These are phyloP conservation scores for Apiospora kogelbergensis DNA, from an alignment of 2,329 filamentous ascomycete genomes.

Conservation along the genomic window DNA sequence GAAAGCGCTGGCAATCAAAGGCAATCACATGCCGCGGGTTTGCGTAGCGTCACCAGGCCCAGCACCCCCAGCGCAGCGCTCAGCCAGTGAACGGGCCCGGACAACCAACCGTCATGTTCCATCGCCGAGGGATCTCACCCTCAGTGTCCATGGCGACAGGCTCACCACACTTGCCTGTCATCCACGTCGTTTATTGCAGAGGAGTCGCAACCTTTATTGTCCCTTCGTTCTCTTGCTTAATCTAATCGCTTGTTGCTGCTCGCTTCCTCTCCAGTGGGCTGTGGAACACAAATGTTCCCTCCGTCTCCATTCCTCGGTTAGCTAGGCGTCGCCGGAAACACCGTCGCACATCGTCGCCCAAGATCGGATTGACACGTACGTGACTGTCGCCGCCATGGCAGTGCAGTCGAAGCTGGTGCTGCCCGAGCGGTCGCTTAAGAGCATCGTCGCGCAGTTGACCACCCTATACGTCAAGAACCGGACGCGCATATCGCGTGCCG, in stretches of 20 bases:
- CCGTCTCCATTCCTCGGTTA: not conserved
- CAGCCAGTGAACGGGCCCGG: not conserved
- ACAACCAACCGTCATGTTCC: not conserved
- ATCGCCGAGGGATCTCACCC: conserved; percentile 4
- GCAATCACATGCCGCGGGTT: conserved; percentile 10
- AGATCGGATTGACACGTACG: not conserved
- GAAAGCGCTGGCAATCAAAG: conserved; percentile 14
- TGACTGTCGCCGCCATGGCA: conserved; percentile 55
- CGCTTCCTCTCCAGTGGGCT: not conserved
- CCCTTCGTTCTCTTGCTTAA: not conserved
- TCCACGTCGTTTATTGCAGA: not conserved
- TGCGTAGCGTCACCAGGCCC: conserved; percentile 7
- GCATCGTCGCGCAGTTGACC: conserved; percentile 65
- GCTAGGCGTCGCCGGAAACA: not conserved
- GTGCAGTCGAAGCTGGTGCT: conserved; percentile 71
- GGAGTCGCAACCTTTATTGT: not conserved
- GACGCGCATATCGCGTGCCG: conserved; percentile 76
- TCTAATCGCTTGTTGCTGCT: not conserved
- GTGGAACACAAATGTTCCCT: not conserved
- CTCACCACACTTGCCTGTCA: not conserved
- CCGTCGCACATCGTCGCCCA: not conserved
- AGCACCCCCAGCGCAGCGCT: not conserved
- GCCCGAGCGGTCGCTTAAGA: conserved; percentile 63
- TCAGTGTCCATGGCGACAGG: conserved; percentile 1
- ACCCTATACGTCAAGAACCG: conserved; percentile 76